Evolutionary conservation across 1,139 yeast genomes (phyloP), one percentile per base, ranked within the genome.

Genomic region (Candida frijolesensis): DNA sequence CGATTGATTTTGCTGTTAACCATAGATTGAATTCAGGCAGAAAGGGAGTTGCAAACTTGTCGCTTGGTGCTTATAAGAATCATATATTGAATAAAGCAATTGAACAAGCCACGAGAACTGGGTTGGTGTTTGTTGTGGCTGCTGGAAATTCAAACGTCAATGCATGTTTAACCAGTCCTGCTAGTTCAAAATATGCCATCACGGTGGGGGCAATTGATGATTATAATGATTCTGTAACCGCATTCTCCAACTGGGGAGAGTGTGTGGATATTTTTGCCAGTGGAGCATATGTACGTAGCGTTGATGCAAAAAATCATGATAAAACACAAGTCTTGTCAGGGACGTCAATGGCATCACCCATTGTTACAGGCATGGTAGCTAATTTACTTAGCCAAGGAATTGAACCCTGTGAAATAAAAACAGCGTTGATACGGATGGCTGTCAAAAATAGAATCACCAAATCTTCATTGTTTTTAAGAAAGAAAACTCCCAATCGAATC

Each of bases 141-240:
- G 97, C 96, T 0, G 97, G 97, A 1, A 91, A 91, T 64, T 78
- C 86, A 35, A 85, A 87, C 59, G 67, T 79, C 15, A 83, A 89
- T 62, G 95, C 97, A 0, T 90, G 97, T 62, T 65, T 77, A 54
- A 80, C 86, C 11, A 87, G 95, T 46, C 97, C 97, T 0, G 94
- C 95, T 0, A 83, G 91, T 39, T 84, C 95, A 0, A 70, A 71
- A 1, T 72, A 72, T 40, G 94, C 91, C 0, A 82, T 89, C 4
- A 86, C 96, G 0, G 95, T 90, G 4, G 97, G 96, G 0, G 96
- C 97, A 2, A 82, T 89, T 46, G 95, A 89, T 63, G 96, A 87
- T 60, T 64, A 76, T 37, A 76, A 76, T 22, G 96, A 89, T 57
- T 62, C 76, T 1, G 72, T 90, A 38, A 94, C 97, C 0, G 66